Evolutionary conservation across 257 asterid genomes (phyloP).

Genomic region (Anisodus acutangulus): DNA sequence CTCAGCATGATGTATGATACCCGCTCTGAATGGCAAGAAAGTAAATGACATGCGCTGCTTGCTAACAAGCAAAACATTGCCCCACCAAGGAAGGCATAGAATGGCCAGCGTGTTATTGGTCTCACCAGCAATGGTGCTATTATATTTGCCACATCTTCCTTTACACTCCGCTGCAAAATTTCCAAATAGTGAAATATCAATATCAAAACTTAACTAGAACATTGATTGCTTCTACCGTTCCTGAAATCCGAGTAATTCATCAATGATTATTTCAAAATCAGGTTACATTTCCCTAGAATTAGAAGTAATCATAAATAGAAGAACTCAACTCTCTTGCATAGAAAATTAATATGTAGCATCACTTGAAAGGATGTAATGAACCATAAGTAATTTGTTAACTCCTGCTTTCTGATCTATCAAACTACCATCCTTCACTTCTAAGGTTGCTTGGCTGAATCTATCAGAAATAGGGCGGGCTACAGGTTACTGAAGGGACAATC

Average conservation of each 20-base stretch:
- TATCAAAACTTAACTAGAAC: background rate
- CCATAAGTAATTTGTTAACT: background rate
- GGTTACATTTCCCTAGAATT: too few relatives aligned
- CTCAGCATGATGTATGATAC: conserved; percentile 84
- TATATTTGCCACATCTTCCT: conserved; percentile 76
- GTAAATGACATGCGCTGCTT: conserved; percentile 90
- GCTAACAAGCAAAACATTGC: conserved; percentile 96
- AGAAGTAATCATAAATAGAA: background rate
- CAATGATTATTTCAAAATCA: background rate
- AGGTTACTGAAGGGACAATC: background rate
- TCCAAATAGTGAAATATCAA: background rate
- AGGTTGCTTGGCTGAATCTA: background rate
- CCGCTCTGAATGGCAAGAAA: conserved; percentile 85
- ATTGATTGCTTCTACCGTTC: background rate
- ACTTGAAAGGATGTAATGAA: background rate
- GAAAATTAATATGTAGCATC: background rate
- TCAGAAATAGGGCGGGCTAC: background rate
- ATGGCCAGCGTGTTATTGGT: conserved; percentile 98
- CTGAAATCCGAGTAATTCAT: background rate
- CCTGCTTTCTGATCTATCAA: background rate
- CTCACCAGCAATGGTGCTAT: conserved; percentile 70
- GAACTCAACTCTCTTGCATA: background rate
- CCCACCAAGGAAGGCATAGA: conserved; percentile 89
- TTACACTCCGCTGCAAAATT: conserved; percentile 65
- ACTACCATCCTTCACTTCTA: background rate